Percentiles rank a stretch among this genome's conserved stretches.
phyloP scores from a whole-genome alignment of 331 rosid genomes.

The Malus hybrid region DNA sequence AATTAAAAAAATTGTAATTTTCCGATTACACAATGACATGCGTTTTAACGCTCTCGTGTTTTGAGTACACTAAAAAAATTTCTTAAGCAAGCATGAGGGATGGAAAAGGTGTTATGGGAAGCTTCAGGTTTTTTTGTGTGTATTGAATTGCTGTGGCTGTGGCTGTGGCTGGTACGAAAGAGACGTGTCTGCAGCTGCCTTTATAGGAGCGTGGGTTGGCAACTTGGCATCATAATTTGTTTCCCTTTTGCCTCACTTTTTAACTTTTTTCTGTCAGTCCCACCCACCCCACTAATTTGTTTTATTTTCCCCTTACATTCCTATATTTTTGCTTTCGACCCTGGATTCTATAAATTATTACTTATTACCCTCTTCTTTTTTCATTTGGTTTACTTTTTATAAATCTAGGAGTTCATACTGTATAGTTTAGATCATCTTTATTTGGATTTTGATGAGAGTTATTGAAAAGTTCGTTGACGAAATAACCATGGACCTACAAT shows the following conservation, averaged over 20 bases:
- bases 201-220: slow-evolving; percentile 25
- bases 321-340: background rate
- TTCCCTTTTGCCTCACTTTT: slow-evolving; percentile 17
- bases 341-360: background rate
- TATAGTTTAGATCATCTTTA: no score
- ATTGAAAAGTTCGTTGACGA: no score
- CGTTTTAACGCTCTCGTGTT: no score
- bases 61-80: no score
- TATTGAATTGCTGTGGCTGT: background rate
- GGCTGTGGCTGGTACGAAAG: background rate
- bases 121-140: background rate
- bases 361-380: background rate
- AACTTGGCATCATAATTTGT: background rate
- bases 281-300: slow-evolving; percentile 10
- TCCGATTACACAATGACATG: no score
- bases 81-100: background rate
- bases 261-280: slow-evolving; percentile 25
- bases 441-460: no score
- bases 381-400: background rate
- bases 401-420: no score
- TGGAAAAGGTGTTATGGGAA: background rate
- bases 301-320: background rate
- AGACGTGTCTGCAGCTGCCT: background rate
- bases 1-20: no score
- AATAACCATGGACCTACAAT: no score